phyloP scores from a whole-genome alignment of 441 rosid genomes.

The Bruguiera hainesii region DNA sequence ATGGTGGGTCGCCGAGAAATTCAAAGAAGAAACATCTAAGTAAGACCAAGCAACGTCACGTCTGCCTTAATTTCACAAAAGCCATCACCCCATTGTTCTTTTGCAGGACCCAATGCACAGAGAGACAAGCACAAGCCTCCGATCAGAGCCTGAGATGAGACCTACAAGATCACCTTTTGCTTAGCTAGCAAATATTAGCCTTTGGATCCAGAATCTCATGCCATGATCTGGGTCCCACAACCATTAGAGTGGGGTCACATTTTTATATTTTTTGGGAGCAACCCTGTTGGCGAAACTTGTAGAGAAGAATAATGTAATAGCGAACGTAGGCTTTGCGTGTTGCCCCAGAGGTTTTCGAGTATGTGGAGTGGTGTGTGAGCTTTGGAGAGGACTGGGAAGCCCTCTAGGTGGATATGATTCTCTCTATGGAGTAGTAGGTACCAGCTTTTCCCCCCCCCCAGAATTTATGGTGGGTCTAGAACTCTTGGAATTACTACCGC shows the following conservation, averaged over 20 bases:
- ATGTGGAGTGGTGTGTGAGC: slow-evolving; percentile 16
- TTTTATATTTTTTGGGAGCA: slow-evolving; percentile 14
- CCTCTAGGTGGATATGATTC: slow-evolving; percentile 50
- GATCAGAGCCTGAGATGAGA: slow-evolving; percentile 8
- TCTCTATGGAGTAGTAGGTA: slow-evolving; percentile 31
- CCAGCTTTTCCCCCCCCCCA: slow-evolving; percentile 33
- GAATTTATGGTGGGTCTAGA: slow-evolving; percentile 28
- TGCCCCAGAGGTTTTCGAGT: slow-evolving; percentile 48
- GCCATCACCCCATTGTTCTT: slow-evolving; percentile 18
- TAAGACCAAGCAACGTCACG: slow-evolving; percentile 29
- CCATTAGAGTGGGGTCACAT: slow-evolving; percentile 21
- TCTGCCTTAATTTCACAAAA: slow-evolving; percentile 53
- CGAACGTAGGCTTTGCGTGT: slow-evolving; percentile 84
- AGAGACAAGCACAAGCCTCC: slow-evolving; percentile 17
- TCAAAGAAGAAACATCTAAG: slow-evolving; percentile 30
- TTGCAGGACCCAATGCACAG: slow-evolving; percentile 34
- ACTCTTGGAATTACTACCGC: background rate
- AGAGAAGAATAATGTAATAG: slow-evolving; percentile 52
- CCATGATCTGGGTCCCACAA: slow-evolving; percentile 32
- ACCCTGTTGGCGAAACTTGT: slow-evolving; percentile 15
- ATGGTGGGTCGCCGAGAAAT: slow-evolving; percentile 43
- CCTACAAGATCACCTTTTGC: slow-evolving; percentile 12
- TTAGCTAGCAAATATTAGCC: slow-evolving; percentile 11
- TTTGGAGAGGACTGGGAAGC: slow-evolving; percentile 19
- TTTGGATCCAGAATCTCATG: slow-evolving; percentile 32